A percentile compares a stretch with the other conserved stretches of the same genome.
phyloP scores from a whole-genome alignment of 2,329 filamentous ascomycete genomes.

The Pseudocercospora eumusae region DNA sequence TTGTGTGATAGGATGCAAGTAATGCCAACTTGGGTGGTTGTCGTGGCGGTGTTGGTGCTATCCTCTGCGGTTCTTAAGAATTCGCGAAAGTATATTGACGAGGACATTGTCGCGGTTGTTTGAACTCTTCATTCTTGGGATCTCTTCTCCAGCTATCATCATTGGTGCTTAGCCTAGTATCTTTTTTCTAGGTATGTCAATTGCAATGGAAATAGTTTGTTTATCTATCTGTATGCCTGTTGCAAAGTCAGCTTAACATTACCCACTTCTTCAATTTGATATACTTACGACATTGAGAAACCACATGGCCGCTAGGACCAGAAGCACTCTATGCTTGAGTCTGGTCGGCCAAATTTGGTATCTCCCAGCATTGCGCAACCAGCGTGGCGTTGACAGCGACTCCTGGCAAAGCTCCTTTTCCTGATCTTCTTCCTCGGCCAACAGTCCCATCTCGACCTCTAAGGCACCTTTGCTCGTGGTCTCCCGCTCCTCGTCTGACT shows the following conservation, averaged over 20 bases:
- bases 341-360: slow-evolving; percentile 18
- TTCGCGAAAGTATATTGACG: no score
- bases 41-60: no score
- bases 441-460: slow-evolving; percentile 29
- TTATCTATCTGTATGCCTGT: slow-evolving; percentile 13
- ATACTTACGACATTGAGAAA: slow-evolving; percentile 26
- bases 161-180: background rate
- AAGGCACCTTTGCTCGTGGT: background rate
- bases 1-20: no score
- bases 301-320: slow-evolving; percentile 25
- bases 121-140: no score
- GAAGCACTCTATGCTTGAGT: slow-evolving; percentile 20
- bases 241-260: slow-evolving; percentile 2
- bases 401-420: background rate
- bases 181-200: background rate
- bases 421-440: slow-evolving; percentile 16
- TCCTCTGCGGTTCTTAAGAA: no score
- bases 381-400: background rate
- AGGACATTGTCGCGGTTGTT: no score
- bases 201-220: background rate
- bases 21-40: no score
- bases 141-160: background rate
- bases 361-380: background rate
- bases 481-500: slow-evolving; percentile 5
- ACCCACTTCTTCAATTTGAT: no score